Conservation (phyloP, 2,329 filamentous ascomycete genomes). For the Didymella exigua region DNA sequence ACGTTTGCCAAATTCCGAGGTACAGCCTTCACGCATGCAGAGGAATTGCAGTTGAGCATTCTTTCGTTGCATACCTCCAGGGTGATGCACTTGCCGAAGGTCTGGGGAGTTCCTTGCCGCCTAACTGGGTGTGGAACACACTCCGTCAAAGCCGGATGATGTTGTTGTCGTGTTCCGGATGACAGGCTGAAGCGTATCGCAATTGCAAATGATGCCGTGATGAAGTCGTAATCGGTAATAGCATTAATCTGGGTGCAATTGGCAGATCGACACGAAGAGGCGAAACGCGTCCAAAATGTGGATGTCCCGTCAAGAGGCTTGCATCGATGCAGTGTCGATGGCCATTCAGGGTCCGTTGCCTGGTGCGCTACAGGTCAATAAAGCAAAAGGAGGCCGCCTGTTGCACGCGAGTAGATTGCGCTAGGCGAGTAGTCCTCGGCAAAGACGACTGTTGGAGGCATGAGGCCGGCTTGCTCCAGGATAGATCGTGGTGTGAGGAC, state of each 20-base stretch:
- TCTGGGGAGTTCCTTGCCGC: conserved; percentile 3
- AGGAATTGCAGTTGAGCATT: conserved; percentile 13
- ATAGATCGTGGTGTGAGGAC: conserved; percentile 35
- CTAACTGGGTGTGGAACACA: not conserved
- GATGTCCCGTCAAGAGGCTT: conserved; percentile 19
- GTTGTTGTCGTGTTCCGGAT: conserved; percentile 8
- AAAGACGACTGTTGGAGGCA: conserved; percentile 28
- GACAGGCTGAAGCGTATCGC: conserved; percentile 13
- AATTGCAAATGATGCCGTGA: conserved; percentile 3
- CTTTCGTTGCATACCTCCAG: conserved; percentile 1
- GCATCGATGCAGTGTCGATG: conserved; percentile 19
- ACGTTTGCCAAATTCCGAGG: conserved; percentile 8
- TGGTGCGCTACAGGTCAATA: conserved; percentile 15
- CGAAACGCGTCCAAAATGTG: conserved; percentile 9
- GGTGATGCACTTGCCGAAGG: not conserved
- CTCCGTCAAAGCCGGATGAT: not conserved
- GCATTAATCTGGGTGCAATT: conserved; percentile 2
- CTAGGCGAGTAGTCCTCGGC: conserved; percentile 31
- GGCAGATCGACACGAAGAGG: conserved; percentile 14
- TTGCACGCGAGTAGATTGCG: conserved; percentile 28
- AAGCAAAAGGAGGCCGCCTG: conserved; percentile 19
- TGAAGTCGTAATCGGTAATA: conserved; percentile 13
- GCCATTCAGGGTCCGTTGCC: conserved; percentile 20
- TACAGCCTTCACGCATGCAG: conserved; percentile 11
- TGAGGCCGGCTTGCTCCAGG: conserved; percentile 33